Evolutionary conservation across 2,329 filamentous ascomycete species (phyloP), one percentile per base, ranked within the genome.

Genomic region (Magnaporthiopsis rhizophila): DNA sequence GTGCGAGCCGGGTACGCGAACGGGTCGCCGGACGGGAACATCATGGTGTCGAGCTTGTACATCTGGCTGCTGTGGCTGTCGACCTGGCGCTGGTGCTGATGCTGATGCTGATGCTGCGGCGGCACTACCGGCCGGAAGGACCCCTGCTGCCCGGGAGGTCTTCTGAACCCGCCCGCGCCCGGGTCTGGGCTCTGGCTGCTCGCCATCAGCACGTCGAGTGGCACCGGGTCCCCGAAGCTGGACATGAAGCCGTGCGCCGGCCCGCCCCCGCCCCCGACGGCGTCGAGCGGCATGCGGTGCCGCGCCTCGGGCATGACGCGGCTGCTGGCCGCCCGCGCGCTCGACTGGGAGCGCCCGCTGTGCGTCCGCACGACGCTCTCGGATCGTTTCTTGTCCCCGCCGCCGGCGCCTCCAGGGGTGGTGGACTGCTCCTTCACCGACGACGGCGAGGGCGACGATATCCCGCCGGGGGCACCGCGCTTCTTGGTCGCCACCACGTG

Each of bases 1-100:
- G 89, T 87, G 68, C 91, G 72, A 69, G 89, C 91, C 0, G 89
- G 90, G 70, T 94, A 95, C 0, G 88, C 89, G 67, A 94, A 89
- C 0, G 90, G 89, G 69, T 94, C 90, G 45, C 85, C 83, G 0
- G 89, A 89, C 1, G 89, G 88, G 71, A 94, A 94, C 88, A 94
- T 92, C 77, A 93, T 86, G 3, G 87, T 86, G 65, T 88, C 88
- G 8, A 93, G 81, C 72, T 91, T 89, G 68, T 89, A 84, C 21
- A 92, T 78, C 5, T 78, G 77, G 69, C 79, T 83, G 60, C 75
- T 72, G 38, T 70, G 72, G 34, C 34, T 8, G 63, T 71, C 71
- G 65, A 62, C 69, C 67, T 68, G 69, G 62, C 67, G 72, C 66
- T 70, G 73, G 65, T 71, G 68, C 50, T 73, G 72, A 24, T 73